Evolutionary conservation across 352 stramenopile species (phyloP), one percentile per base, ranked within the genome.

Genomic region (Pythium phragmitis): DNA sequence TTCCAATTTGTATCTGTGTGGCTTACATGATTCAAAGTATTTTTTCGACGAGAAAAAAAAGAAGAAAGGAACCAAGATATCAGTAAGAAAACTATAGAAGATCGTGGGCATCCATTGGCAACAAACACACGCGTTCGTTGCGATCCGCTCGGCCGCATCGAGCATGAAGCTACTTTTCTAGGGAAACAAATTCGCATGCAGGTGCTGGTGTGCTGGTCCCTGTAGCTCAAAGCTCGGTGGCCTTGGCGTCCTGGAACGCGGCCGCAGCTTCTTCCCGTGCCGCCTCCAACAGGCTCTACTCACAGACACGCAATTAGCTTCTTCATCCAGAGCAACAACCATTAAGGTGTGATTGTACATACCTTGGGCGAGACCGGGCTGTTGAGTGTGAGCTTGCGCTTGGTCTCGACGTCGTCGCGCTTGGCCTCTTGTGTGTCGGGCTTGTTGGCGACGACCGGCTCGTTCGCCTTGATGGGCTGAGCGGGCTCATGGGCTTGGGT

Each of bases 201-300:
- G 37, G 1, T 16, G 14, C 9, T 12, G 11, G 37, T 8, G 3
- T 42, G 37, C 14, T 17, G 37, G 9, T 17, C 37, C 11, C 14
- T 7, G 19, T 12, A 2, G 13, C 30, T 42, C 51, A 57, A 33
- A 64, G 57, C 46, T 64, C 57, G 5, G 55, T 26, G 7, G 42
- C 11, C 48, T 69, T 69, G 48, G 62, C 62, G 16, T 60, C 62
- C 33, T 69, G 54, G 63, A 70, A 70, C 17, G 63, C 63, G 2
- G 55, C 56, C 17, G 33, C 56, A 7, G 63, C 63, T 23, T 70
- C 63, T 26, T 70, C 63, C 11, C 63, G 63, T 30, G 63, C 63
- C 8, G 53, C 52, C 36, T 70, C 63, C 16, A 70, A 57, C 33
- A 70, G 6, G 23, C 41, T 70, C 63, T 70, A 19, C 48, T n/a